Evolutionary conservation across 2,329 filamentous ascomycete species (phyloP).

Genomic region (Clonostachys chloroleuca): DNA sequence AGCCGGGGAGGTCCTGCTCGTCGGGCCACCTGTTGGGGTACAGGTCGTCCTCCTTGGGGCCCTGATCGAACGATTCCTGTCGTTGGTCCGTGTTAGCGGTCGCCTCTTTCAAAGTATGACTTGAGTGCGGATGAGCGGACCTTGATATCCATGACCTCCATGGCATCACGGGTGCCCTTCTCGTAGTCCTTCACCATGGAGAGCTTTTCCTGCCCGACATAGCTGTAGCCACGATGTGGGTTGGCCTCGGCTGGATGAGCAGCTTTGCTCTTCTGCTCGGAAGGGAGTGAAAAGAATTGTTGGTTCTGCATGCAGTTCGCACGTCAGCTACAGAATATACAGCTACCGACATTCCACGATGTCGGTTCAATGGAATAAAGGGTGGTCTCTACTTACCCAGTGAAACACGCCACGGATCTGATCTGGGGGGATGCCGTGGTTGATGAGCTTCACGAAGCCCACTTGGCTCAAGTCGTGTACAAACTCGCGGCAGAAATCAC

Average conservation of each 20-base stretch:
- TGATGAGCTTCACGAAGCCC: constrained; percentile 18
- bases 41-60: neutral
- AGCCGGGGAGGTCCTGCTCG: neutral
- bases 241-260: constrained; percentile 19
- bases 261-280: constrained; percentile 17
- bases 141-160: constrained; percentile 44
- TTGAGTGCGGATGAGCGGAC: neutral
- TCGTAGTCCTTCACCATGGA: constrained; percentile 23
- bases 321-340: neutral
- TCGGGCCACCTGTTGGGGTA: neutral
- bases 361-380: too few species aligned
- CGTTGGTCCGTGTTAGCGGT: too few species aligned
- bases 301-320: neutral
- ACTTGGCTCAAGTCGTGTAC: constrained; percentile 13
- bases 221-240: constrained; percentile 20
- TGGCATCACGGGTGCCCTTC: constrained; percentile 37
- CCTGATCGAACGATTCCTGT: neutral
- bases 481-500: constrained; percentile 3
- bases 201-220: constrained; percentile 19
- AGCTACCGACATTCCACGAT: neutral
- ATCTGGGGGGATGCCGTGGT: constrained; percentile 18
- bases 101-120: neutral
- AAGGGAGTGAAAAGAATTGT: constrained; percentile 10
- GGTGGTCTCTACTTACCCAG: constrained; percentile 9
- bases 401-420: constrained; percentile 22